Conservation (phyloP, 2,329 filamentous ascomycete genomes). For the Furcasterigmium furcatum region DNA sequence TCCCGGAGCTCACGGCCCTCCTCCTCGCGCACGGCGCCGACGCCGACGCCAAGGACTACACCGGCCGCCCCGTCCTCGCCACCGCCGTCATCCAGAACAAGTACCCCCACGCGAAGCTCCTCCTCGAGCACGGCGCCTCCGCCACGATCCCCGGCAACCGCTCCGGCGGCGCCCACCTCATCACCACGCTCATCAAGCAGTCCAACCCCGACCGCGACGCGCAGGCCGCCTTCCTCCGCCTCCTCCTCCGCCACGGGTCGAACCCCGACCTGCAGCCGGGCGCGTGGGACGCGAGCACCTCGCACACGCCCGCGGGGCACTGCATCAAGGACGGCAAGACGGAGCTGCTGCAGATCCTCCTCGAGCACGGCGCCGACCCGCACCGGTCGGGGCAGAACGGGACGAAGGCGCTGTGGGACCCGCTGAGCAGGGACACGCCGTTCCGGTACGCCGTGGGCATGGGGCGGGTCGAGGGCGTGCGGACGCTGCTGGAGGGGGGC, state of each 20-base stretch:
- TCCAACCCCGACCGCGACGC: background rate
- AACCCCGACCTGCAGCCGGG: conserved; percentile 5
- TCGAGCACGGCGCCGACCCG: background rate
- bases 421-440: background rate
- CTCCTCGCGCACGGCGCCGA: conserved; percentile 28
- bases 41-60: conserved; percentile 23
- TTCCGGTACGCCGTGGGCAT: background rate
- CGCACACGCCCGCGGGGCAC: background rate
- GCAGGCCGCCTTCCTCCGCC: background rate
- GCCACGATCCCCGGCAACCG: background rate
- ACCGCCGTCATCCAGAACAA: conserved; percentile 20
- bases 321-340: background rate
- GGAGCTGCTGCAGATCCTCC: background rate
- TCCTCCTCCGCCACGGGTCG: conserved; percentile 24
- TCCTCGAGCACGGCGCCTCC: conserved; percentile 16
- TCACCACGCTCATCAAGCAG: background rate
- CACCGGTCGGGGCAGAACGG: background rate
- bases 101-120: conserved; percentile 16
- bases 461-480: background rate
- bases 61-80: conserved; percentile 27
- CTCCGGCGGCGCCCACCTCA: conserved; percentile 8
- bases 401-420: background rate
- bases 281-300: background rate
- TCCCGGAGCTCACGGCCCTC: conserved; percentile 21
- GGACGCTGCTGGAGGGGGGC: background rate